Conservation (phyloP, 306 rosid genomes). For the Castanospermum australe region DNA sequence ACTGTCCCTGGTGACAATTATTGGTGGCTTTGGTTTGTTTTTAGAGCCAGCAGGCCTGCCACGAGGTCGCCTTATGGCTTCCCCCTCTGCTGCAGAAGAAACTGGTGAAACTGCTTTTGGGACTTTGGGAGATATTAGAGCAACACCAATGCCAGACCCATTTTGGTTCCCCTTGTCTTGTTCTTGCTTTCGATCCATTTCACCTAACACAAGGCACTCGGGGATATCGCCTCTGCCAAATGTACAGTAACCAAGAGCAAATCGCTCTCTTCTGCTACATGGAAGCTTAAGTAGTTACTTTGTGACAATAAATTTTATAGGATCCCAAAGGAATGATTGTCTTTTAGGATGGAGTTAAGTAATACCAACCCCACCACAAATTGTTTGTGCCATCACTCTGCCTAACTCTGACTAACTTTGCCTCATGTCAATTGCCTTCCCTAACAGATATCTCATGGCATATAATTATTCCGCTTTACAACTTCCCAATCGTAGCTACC, state of each 20-base stretch:
- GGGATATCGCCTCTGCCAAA: neutral
- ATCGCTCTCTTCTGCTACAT: conserved; percentile 17
- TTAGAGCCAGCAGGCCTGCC: conserved; percentile 74
- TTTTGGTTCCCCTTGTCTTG: conserved; percentile 44
- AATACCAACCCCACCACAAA: conserved; percentile 43
- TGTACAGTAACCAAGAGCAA: conserved; percentile 12
- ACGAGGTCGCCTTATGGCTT: conserved; percentile 58
- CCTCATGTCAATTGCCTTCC: conserved; percentile 66
- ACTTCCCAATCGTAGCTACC: conserved; percentile 33
- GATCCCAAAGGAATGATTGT: conserved; percentile 60
- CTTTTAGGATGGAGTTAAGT: conserved; percentile 71
- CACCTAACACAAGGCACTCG: conserved; percentile 22
- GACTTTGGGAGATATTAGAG: conserved; percentile 39
- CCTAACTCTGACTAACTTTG: conserved; percentile 54
- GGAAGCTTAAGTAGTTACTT: conserved; percentile 49
- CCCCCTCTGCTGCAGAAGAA: conserved; percentile 57
- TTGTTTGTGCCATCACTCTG: conserved; percentile 26
- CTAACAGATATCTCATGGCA: conserved; percentile 40
- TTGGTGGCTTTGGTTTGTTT: conserved; percentile 75
- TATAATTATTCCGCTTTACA: conserved; percentile 33
- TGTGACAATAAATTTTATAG: conserved; percentile 38
- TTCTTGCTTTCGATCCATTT: conserved; percentile 58
- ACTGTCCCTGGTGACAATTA: conserved; percentile 71
- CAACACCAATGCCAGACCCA: conserved; percentile 48
- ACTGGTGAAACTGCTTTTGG: conserved; percentile 57